phyloP scores from a whole-genome alignment of 768 basidiomycete species.

The Polyporus arcularius region DNA sequence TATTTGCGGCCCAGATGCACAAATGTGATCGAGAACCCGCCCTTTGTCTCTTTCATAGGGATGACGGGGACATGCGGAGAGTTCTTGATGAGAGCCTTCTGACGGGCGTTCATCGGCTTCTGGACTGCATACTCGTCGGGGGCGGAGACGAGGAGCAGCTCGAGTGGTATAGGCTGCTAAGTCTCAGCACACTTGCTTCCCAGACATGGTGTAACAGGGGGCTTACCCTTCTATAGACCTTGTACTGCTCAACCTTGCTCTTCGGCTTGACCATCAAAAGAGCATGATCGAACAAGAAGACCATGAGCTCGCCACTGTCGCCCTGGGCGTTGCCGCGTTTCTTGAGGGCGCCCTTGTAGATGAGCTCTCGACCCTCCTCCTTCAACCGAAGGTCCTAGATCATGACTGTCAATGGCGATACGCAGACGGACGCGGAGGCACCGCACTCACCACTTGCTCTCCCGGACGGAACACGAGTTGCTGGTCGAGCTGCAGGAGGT shows the following conservation, averaged over 20 bases:
- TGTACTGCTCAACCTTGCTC: conserved; percentile 88
- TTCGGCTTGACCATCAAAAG: conserved; percentile 93
- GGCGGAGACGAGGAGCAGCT: conserved; percentile 81
- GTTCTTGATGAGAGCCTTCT: conserved; percentile 39
- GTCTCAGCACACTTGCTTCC: conserved; percentile 3
- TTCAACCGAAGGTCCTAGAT: conserved; percentile 77
- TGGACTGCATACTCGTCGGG: conserved; percentile 59
- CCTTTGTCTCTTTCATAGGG: conserved; percentile 64
- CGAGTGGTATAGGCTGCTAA: conserved; percentile 89
- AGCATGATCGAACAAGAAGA: conserved; percentile 97
- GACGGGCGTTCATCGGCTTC: conserved; percentile 24
- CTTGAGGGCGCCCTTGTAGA: conserved; percentile 88
- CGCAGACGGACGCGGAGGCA: background rate
- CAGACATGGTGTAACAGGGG: background rate
- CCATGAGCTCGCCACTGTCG: conserved; percentile 86
- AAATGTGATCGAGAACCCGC: conserved; percentile 91
- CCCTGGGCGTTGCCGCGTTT: conserved; percentile 72
- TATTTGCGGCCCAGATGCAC: conserved; percentile 91
- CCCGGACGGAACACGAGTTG: conserved; percentile 89
- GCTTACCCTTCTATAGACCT: conserved; percentile 86
- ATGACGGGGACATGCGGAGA: conserved; percentile 48
- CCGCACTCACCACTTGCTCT: conserved; percentile 76
- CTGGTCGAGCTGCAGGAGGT: conserved; percentile 89
- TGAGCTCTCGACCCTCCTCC: conserved; percentile 87
- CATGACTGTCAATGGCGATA: background rate